These are phyloP conservation scores for Omphalea diandra DNA, from an alignment of 441 rosid genomes.

Conservation along the genomic window DNA sequence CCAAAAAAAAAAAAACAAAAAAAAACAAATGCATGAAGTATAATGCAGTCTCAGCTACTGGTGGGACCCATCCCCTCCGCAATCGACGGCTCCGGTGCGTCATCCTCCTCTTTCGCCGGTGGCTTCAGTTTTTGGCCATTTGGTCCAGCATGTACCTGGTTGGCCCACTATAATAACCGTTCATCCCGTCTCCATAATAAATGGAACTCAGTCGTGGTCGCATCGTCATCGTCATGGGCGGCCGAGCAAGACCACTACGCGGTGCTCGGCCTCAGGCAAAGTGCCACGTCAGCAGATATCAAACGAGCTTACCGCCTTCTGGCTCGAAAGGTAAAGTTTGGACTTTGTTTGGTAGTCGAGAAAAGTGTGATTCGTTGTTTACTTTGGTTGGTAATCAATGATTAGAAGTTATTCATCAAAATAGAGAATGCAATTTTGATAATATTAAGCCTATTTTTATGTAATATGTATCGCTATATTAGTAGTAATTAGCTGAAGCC, in stretches of 20 bases:
- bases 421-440: no score
- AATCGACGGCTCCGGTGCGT: constrained; percentile 33
- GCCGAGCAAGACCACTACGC: constrained; percentile 59
- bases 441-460: no score
- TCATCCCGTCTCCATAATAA: constrained; percentile 25
- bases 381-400: no score
- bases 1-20: background rate
- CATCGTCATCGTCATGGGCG: constrained; percentile 38
- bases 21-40: constrained; percentile 31
- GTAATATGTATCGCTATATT: no score
- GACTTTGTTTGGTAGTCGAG: constrained; percentile 12
- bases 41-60: constrained; percentile 65
- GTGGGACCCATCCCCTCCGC: constrained; percentile 64
- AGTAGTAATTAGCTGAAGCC: no score
- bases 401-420: no score
- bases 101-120: constrained; percentile 23
- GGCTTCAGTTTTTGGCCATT: constrained; percentile 8
- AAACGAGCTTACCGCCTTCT: constrained; percentile 85
- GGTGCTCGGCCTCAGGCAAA: constrained; percentile 52
- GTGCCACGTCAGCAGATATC: constrained; percentile 61
- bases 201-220: constrained; percentile 21
- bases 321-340: constrained; percentile 62
- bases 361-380: no score
- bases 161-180: constrained; percentile 24
- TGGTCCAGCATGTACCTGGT: constrained; percentile 17